Conservation (phyloP, 805 yeast species). For the Starmera amethionina region DNA sequence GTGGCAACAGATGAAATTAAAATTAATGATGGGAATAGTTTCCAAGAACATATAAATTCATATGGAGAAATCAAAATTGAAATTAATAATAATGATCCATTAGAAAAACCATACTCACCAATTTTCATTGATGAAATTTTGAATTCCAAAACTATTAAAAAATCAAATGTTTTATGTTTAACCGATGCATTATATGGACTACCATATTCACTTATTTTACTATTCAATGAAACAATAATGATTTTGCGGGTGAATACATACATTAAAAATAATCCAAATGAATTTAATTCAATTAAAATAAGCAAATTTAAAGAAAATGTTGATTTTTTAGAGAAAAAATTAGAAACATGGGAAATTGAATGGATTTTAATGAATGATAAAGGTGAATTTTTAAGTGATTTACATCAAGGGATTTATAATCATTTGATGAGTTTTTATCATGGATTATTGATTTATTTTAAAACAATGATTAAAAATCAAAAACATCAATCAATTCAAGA, state of each 20-base stretch:
- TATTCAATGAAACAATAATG: constrained; percentile 66
- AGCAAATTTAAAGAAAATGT: constrained; percentile 7
- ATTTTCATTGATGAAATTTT: constrained; percentile 28
- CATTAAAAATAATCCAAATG: constrained; percentile 22
- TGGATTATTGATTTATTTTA: constrained; percentile 61
- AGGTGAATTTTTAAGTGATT: constrained; percentile 19
- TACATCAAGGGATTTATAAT: constrained; percentile 65
- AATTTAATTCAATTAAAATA: constrained; percentile 2
- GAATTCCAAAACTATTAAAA: constrained; percentile 29
- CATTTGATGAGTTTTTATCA: constrained; percentile 75
- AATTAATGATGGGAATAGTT: constrained; percentile 13
- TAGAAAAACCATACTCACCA: constrained; percentile 20
- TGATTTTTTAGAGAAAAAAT: constrained; percentile 33
- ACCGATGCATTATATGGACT: constrained; percentile 78
- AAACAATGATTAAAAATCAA: constrained; percentile 48
- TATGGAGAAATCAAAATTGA: constrained; percentile 41
- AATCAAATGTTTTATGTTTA: constrained; percentile 49
- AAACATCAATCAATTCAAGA: constrained; percentile 50
- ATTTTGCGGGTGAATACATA: constrained; percentile 53
- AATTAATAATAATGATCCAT: constrained; percentile 13
- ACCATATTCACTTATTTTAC: constrained; percentile 66
- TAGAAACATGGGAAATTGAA: constrained; percentile 63
- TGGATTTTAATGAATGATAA: constrained; percentile 46
- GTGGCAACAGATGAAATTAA: constrained; percentile 14
- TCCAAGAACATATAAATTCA: constrained; percentile 31